phyloP scores from a whole-genome alignment of 495 filamentous ascomycete genomes.

The Elasticomyces elasticus region DNA sequence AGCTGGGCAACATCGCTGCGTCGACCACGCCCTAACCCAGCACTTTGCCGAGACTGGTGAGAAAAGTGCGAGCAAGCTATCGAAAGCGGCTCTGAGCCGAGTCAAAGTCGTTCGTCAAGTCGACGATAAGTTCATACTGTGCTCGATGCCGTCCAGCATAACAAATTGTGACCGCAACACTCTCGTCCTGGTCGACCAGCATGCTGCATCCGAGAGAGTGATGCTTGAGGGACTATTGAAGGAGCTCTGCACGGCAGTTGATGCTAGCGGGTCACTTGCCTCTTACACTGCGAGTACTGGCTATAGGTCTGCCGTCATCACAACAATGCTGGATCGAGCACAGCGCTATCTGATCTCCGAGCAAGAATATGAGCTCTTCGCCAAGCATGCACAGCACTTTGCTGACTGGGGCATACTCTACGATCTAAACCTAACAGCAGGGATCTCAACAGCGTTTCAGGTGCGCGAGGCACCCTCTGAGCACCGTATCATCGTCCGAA shows the following conservation, averaged over 20 bases:
- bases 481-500: slow-evolving; percentile 38
- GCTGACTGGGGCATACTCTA: slow-evolving; percentile 64
- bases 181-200: slow-evolving; percentile 81
- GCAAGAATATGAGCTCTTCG: slow-evolving; percentile 49
- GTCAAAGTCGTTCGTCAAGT: slow-evolving; percentile 71
- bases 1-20: slow-evolving; percentile 16
- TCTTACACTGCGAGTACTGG: slow-evolving; percentile 21
- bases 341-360: slow-evolving; percentile 51
- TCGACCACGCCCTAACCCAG: slow-evolving; percentile 23
- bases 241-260: slow-evolving; percentile 36
- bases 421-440: slow-evolving; percentile 23
- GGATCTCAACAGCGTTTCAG: slow-evolving; percentile 11
- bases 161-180: slow-evolving; percentile 21
- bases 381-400: slow-evolving; percentile 46
- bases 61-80: slow-evolving; percentile 46
- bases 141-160: slow-evolving; percentile 37
- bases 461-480: slow-evolving; percentile 4
- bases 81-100: slow-evolving; percentile 49
- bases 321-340: slow-evolving; percentile 37
- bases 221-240: slow-evolving; percentile 61
- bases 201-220: slow-evolving; percentile 86
- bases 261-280: background rate
- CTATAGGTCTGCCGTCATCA: slow-evolving; percentile 20
- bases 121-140: slow-evolving; percentile 80
- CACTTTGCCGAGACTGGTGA: slow-evolving; percentile 25